Percentiles rank a stretch among this genome's conserved stretches.
These are phyloP conservation scores for Fonsecaea nubica DNA, from an alignment of 2,329 filamentous ascomycete species.

Conservation along the genomic window DNA sequence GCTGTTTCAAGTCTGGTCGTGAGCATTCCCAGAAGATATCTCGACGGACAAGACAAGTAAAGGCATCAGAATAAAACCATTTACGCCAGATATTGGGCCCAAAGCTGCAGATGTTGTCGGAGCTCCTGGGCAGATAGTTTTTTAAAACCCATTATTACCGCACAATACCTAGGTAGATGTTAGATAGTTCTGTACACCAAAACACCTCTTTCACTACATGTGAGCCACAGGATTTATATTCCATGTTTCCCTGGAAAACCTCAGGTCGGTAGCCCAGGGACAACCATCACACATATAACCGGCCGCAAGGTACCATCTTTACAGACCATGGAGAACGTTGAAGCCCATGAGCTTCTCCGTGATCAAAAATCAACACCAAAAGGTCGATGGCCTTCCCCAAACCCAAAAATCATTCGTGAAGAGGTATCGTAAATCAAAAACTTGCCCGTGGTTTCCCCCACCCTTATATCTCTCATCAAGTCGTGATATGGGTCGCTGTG, in stretches of 20 bases:
- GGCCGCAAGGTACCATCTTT: background rate
- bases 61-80: background rate
- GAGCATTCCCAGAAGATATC: too few relatives aligned
- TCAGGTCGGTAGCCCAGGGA: background rate
- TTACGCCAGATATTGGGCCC: background rate
- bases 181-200: constrained; percentile 16
- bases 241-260: background rate
- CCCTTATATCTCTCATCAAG: constrained; percentile 26
- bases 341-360: background rate
- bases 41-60: background rate
- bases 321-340: background rate
- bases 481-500: constrained; percentile 27
- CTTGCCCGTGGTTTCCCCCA: background rate
- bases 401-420: constrained; percentile 5
- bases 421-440: constrained; percentile 22
- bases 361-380: background rate
- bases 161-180: background rate
- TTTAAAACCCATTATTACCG: constrained; percentile 7
- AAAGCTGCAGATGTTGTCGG: background rate
- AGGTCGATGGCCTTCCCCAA: constrained; percentile 5
- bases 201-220: constrained; percentile 2
- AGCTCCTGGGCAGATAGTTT: background rate
- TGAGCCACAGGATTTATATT: background rate
- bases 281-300: background rate
- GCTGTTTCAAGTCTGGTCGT: background rate